Evolutionary conservation across 768 basidiomycete species (phyloP), one percentile per base, ranked within the genome.

Genomic region (Boletus vermiculosoides): DNA sequence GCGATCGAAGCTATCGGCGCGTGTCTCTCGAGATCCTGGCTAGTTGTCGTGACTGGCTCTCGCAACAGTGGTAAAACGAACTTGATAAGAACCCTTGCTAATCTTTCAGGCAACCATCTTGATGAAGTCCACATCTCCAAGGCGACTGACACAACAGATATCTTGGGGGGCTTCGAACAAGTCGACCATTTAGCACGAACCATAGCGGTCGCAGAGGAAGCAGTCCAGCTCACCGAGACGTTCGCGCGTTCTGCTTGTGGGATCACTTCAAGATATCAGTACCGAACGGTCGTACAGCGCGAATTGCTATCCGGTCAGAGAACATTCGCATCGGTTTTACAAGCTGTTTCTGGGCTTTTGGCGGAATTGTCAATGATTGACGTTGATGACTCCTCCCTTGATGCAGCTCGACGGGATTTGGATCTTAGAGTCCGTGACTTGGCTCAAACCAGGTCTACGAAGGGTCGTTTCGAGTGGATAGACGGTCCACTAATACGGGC

Each of bases 161-260:
- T 99, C 34, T 75, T 99, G 44, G 97, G 97, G 34, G 89, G 91
- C 69, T 98, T 98, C 66, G 97, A 99, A 73, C 96, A 98, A 73
- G 84, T 88, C 28, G 90, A 94, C 68, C 52, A 68, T 37, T 73
- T 71, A n/a, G 74, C 76, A 36, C 78, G 77, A 30, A 50, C 67
- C 41, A 52, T 73, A 11, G 64, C 66, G 18, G 55, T 80, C 11
- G 66, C 82, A 12, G 73, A 79, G 31, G 72, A 80, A 18, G 62
- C 79, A 6, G 59, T 83, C 22, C 57, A 59, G 25, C 57, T 80
- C 1, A 56, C 79, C 3, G 77, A 83, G 28, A 55, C 61, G 9
- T 66, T 74, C 34, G 65, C 77, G 39, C 79, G 81, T 37, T 73
- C 74, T 59, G 2, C 61, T 57, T 45, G 55, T 61, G 61, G 71